Evolutionary conservation across 2,329 filamentous ascomycete genomes (phyloP).

Genomic region (Aspergillus calidoustus): DNA sequence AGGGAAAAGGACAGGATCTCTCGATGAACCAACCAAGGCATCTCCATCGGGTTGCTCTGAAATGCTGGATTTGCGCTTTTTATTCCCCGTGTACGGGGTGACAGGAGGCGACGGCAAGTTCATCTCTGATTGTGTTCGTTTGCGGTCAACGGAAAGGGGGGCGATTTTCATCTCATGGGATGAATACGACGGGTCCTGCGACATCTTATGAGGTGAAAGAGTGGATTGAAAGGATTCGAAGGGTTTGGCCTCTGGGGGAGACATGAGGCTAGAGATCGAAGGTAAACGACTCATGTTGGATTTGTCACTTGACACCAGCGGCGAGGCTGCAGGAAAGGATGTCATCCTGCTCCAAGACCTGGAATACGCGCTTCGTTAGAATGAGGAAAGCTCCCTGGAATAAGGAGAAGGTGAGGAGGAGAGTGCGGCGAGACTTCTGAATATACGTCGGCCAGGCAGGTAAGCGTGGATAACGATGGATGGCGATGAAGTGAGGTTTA

Average conservation of each 20-base stretch:
- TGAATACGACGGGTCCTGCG: constrained; percentile 32
- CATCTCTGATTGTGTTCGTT: constrained; percentile 48
- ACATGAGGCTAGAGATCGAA: constrained; percentile 51
- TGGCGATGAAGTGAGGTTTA: constrained; percentile 23
- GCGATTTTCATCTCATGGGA: constrained; percentile 42
- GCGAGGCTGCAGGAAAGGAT: constrained; percentile 29
- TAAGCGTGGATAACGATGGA: constrained; percentile 5
- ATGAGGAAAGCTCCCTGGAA: not conserved
- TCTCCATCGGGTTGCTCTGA: constrained; percentile 41
- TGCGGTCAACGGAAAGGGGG: constrained; percentile 47
- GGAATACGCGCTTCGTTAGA: not conserved
- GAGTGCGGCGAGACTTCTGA: constrained; percentile 3
- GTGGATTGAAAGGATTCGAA: constrained; percentile 52
- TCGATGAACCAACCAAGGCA: constrained; percentile 29
- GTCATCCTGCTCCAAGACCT: constrained; percentile 28
- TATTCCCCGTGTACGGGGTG: constrained; percentile 48
- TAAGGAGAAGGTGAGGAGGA: not conserved
- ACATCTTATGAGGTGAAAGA: constrained; percentile 34
- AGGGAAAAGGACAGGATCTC: constrained; percentile 51
- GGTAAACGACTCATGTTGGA: constrained; percentile 48
- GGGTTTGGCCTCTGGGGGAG: constrained; percentile 54
- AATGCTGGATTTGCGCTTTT: constrained; percentile 41
- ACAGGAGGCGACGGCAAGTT: constrained; percentile 52
- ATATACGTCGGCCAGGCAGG: not conserved
- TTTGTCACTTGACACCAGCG: constrained; percentile 28